phyloP scores from a whole-genome alignment of 805 yeast genomes.

The Cephaloascus albidus region DNA sequence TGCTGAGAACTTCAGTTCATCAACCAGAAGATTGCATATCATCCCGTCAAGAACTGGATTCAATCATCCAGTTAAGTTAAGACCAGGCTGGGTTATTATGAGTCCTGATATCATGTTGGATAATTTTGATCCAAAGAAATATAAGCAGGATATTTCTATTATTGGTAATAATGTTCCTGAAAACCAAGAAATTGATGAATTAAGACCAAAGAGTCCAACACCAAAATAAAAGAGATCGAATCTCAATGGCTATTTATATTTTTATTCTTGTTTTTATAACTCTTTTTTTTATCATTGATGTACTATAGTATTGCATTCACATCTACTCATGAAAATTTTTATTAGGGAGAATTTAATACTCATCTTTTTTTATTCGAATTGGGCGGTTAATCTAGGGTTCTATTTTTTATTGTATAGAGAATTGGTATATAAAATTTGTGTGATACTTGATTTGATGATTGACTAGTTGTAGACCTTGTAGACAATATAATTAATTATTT shows the following conservation, averaged over 20 bases:
- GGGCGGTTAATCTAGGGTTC: too few relatives aligned
- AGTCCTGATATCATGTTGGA: conserved; percentile 75
- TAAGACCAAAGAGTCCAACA: conserved; percentile 78
- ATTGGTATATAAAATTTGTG: too few relatives aligned
- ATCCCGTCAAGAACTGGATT: conserved; percentile 66
- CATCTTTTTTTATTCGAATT: too few relatives aligned
- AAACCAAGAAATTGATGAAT: conserved; percentile 61
- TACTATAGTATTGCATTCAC: too few relatives aligned
- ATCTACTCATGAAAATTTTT: too few relatives aligned
- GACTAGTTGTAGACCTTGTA: too few relatives aligned
- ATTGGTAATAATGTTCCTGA: conserved; percentile 55
- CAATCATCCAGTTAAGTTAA: conserved; percentile 49
- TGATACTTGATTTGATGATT: too few relatives aligned
- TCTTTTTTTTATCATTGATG: too few relatives aligned
- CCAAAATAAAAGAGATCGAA: not conserved
- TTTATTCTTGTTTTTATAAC: not conserved
- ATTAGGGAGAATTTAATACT: too few relatives aligned
- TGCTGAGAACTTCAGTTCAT: conserved; percentile 82
- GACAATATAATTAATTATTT: too few relatives aligned
- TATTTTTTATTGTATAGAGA: too few relatives aligned
- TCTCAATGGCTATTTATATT: not conserved
- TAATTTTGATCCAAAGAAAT: conserved; percentile 40
- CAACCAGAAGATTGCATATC: conserved; percentile 76
- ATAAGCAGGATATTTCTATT: conserved; percentile 20
- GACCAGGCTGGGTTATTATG: conserved; percentile 89